A percentile compares a stretch with the other conserved stretches of the same genome.
Evolutionary conservation across 805 yeast genomes (phyloP).

Genomic region (Candida piceae): DNA sequence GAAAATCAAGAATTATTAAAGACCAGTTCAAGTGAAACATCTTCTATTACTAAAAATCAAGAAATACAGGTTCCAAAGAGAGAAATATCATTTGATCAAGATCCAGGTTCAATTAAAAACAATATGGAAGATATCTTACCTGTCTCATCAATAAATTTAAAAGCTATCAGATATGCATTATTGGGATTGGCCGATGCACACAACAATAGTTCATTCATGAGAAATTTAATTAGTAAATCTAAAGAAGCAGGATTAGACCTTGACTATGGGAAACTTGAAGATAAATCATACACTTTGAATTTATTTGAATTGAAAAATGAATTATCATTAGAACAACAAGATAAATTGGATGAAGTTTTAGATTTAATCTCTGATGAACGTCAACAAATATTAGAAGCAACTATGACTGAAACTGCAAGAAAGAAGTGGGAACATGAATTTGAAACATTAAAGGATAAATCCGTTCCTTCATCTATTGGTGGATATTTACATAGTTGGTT

Average conservation of each 20-base stretch:
- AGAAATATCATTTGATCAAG: constrained; percentile 4
- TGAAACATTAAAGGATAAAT: constrained; percentile 39
- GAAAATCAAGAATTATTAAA: not conserved
- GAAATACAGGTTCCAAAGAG: constrained; percentile 1
- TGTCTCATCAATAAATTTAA: constrained; percentile 74
- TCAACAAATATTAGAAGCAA: constrained; percentile 68
- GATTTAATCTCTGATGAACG: constrained; percentile 70
- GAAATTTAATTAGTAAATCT: constrained; percentile 15
- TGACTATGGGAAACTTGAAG: constrained; percentile 11
- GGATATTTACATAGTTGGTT: constrained; percentile 84
- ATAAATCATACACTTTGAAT: constrained; percentile 30
- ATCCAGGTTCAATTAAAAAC: constrained; percentile 44
- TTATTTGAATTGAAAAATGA: constrained; percentile 61
- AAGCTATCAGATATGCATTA: constrained; percentile 71
- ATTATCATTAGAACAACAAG: constrained; percentile 44
- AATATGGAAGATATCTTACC: constrained; percentile 50
- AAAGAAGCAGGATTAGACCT: constrained; percentile 19
- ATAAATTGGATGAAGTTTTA: constrained; percentile 58
- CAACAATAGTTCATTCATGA: constrained; percentile 22
- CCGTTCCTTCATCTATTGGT: constrained; percentile 57
- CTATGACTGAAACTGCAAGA: constrained; percentile 79
- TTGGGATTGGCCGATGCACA: constrained; percentile 38
- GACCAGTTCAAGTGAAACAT: too few relatives aligned
- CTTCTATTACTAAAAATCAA: too few relatives aligned
- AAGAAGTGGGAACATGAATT: constrained; percentile 85